Conservation (phyloP, 345 rosid species). For the Clausena lansium region DNA sequence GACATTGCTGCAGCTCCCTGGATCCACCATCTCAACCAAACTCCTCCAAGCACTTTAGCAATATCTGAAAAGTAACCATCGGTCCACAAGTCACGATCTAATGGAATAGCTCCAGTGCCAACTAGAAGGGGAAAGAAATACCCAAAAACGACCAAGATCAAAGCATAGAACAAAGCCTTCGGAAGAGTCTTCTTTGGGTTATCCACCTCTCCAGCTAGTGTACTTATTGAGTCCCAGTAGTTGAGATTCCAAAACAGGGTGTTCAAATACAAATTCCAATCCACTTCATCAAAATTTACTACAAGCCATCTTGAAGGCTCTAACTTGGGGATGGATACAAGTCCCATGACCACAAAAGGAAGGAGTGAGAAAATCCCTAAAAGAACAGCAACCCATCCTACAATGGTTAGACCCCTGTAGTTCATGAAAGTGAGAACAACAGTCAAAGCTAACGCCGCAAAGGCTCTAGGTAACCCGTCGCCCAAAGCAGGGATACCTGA, state of each 20-base stretch:
- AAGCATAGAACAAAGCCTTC: constrained; percentile 58
- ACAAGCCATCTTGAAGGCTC: constrained; percentile 72
- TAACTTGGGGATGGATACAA: constrained; percentile 54
- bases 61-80: constrained; percentile 74
- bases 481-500: constrained; percentile 57
- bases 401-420: constrained; percentile 70
- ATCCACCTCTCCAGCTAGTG: constrained; percentile 69
- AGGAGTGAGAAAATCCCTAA: constrained; percentile 66
- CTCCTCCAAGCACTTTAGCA: constrained; percentile 62
- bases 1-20: constrained; percentile 75
- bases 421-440: constrained; percentile 53
- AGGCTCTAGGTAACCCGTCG: constrained; percentile 49
- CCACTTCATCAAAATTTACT: constrained; percentile 41
- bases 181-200: constrained; percentile 69
- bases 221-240: constrained; percentile 81
- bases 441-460: constrained; percentile 48
- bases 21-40: constrained; percentile 76
- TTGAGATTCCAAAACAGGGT: constrained; percentile 78
- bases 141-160: constrained; percentile 56
- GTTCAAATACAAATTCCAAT: constrained; percentile 70
- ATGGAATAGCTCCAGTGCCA: constrained; percentile 67
- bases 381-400: constrained; percentile 66
- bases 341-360: constrained; percentile 69
- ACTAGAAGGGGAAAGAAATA: constrained; percentile 61
- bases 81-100: constrained; percentile 60